Evolutionary conservation across 148 eudicot genomes (phyloP), one percentile per base, ranked within the genome.

Genomic region (Dysphania ambrosioides): DNA sequence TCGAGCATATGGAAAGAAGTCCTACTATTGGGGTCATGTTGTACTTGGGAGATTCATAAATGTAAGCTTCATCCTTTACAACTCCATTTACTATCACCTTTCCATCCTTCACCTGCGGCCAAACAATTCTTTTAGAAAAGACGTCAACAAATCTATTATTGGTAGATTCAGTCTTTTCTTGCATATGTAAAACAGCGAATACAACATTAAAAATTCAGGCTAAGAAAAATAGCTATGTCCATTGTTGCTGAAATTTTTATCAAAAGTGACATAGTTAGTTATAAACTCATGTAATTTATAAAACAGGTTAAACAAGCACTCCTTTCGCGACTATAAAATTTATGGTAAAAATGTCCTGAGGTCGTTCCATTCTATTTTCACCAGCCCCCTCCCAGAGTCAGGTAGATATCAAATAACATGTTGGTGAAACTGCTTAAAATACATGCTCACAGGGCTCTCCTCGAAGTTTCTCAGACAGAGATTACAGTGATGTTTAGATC

Each of bases 41-140:
- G 84, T 94, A 94, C 24, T 87, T 82, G 35, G 98, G 98, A 38
- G 93, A 79, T 86, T 88, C 98, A 36, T 78, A 80, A 64, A 89
- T 83, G 78, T 68, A 94, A 29, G 81, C 85, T 85, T 94, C 97
- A 75, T 83, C 81, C 80, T 93, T 84, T 58, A 16, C 82, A 44
- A 82, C 81, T 72, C 96, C 98, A 74, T 95, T 95, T 13, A 95
- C 98, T 21, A 92, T 80, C 73, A 95, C 74, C 82, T 90, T 95
- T 62, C 97, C 98, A 70, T 85, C 85, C 56, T 69, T 90, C 68
- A 95, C 97, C 96, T 95, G 93, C 86, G 75, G 51, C 35, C 19
- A 34, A 64, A 26, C 16, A 5, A 64, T 15, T 64, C n/a, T n/a
- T n/a, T n/a, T n/a, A n/a, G n/a, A n/a, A n/a, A n/a, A n/a, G n/a